Percentiles rank a stretch among this genome's conserved stretches.
These are phyloP conservation scores for Uncinocarpus reesii DNA, from an alignment of 2,329 filamentous ascomycete genomes.

Conservation along the genomic window DNA sequence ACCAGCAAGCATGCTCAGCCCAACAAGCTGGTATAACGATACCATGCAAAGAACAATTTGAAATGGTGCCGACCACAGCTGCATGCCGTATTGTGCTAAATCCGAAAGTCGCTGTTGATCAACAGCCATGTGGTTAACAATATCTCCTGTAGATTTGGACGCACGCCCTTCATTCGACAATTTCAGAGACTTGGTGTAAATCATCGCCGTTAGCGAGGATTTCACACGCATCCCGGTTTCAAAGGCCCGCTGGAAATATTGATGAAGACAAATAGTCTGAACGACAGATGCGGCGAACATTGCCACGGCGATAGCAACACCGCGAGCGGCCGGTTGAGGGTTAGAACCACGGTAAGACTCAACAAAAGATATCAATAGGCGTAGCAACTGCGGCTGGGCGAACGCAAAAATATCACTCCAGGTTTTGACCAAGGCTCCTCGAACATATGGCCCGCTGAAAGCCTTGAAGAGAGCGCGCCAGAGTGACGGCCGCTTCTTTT, in stretches of 20 bases:
- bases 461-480: constrained; percentile 78
- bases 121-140: constrained; percentile 99
- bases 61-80: constrained; percentile 93
- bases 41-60: constrained; percentile 94
- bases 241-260: constrained; percentile 94
- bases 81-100: constrained; percentile 87
- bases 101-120: constrained; percentile 93
- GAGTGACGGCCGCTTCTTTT: constrained; percentile 65
- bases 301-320: constrained; percentile 73
- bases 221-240: constrained; percentile 97
- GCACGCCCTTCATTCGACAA: constrained; percentile 88
- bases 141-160: constrained; percentile 85
- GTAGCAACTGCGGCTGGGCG: constrained; percentile 78
- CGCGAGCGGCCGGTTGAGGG: constrained; percentile 70
- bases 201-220: constrained; percentile 74
- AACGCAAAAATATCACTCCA: constrained; percentile 79
- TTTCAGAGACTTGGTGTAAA: constrained; percentile 82
- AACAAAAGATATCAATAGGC: constrained; percentile 74
- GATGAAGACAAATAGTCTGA: constrained; percentile 85
- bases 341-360: constrained; percentile 56
- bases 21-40: constrained; percentile 89
- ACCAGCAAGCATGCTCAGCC: constrained; percentile 89
- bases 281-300: constrained; percentile 84
- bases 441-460: constrained; percentile 73
- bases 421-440: constrained; percentile 79